A percentile compares a stretch with the other conserved stretches of the same genome.
Evolutionary conservation across 116 monocot species (phyloP).

Genomic region (Papilionanthe hybrid): DNA sequence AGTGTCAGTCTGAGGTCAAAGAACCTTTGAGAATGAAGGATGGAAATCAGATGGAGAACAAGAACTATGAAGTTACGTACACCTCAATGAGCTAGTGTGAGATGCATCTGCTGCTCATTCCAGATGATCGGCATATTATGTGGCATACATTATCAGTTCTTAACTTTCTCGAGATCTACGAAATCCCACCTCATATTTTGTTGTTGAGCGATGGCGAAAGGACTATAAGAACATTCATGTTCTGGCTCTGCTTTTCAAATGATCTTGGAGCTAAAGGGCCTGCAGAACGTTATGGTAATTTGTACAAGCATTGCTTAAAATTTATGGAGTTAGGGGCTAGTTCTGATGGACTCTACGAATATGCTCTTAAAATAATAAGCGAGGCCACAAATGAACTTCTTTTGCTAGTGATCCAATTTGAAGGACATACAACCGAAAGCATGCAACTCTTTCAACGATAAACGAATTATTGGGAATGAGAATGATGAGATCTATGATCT

Average conservation of each 20-base stretch:
- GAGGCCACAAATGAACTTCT: constrained; percentile 27
- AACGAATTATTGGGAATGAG: constrained; percentile 23
- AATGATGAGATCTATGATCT: constrained; percentile 17
- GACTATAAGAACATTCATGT: constrained; percentile 26
- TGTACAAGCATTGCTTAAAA: constrained; percentile 27
- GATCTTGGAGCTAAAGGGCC: constrained; percentile 24
- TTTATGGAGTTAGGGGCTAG: constrained; percentile 21
- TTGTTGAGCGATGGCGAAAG: constrained; percentile 39
- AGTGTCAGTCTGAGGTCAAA: constrained; percentile 25
- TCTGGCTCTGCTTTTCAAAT: constrained; percentile 15
- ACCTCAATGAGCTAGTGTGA: constrained; percentile 23
- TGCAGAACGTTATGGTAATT: constrained; percentile 21
- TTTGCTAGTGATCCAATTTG: constrained; percentile 14
- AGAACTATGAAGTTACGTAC: constrained; percentile 29
- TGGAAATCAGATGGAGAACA: constrained; percentile 27
- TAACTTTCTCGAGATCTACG: constrained; percentile 29
- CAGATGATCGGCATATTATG: constrained; percentile 40
- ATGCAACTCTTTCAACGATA: constrained; percentile 9
- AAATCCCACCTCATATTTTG: constrained; percentile 32
- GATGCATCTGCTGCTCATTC: constrained; percentile 31
- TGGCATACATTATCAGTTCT: constrained; percentile 41
- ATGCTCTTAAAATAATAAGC: constrained; percentile 18
- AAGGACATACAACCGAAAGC: constrained; percentile 13
- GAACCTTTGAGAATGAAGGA: constrained; percentile 30
- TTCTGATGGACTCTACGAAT: constrained; percentile 15